Conservation (phyloP, 192 early-diverging fungal species). For the Pilobolus umbonatus region DNA sequence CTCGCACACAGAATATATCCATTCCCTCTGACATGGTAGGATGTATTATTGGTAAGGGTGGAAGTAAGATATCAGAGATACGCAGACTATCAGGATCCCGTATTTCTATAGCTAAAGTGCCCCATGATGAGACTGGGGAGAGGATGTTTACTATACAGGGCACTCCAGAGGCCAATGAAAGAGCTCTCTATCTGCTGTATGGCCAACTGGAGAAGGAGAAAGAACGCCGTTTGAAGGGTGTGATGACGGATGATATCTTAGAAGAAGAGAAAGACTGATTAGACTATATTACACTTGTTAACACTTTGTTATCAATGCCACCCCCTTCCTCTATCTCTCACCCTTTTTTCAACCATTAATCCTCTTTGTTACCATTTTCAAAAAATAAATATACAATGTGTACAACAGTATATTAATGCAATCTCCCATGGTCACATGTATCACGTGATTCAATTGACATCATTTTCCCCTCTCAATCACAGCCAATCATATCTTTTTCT, state of each 20-base stretch:
- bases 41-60: slow-evolving; percentile 93
- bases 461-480: not conserved
- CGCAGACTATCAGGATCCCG: slow-evolving; percentile 72
- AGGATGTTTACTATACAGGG: slow-evolving; percentile 93
- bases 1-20: slow-evolving; percentile 78
- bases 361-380: too few relatives aligned
- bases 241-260: slow-evolving; percentile 3
- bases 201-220: slow-evolving; percentile 84
- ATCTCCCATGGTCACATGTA: too few relatives aligned
- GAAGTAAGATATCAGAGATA: slow-evolving; percentile 76
- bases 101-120: slow-evolving; percentile 84
- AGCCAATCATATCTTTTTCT: slow-evolving; percentile 5
- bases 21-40: slow-evolving; percentile 95
- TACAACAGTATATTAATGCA: too few relatives aligned
- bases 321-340: not conserved
- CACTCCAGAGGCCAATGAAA: slow-evolving; percentile 77
- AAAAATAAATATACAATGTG: too few relatives aligned
- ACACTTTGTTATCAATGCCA: too few relatives aligned
- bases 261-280: too few relatives aligned
- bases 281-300: too few relatives aligned
- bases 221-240: slow-evolving; percentile 59
- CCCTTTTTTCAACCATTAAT: not conserved
- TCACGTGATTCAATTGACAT: slow-evolving; percentile 10
- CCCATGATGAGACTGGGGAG: slow-evolving; percentile 73
- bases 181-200: slow-evolving; percentile 86